Percentiles rank a stretch among this genome's conserved stretches.
Evolutionary conservation across 805 yeast genomes (phyloP).

Genomic region (Wickerhamomyces subpelliculosus): DNA sequence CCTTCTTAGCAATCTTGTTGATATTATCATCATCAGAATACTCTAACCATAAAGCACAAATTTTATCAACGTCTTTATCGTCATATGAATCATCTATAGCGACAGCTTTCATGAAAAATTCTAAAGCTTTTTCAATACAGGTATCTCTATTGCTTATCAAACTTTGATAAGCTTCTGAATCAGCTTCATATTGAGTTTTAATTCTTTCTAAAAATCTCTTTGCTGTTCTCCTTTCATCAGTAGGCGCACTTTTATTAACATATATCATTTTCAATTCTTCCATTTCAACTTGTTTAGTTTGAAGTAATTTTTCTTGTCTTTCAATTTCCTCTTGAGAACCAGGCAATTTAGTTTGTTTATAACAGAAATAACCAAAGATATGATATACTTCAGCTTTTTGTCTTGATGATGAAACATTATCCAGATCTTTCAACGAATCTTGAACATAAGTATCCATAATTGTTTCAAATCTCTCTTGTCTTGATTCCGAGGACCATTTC

Average conservation of each 20-base stretch:
- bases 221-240: slow-evolving; percentile 45
- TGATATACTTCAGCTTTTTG: slow-evolving; percentile 43
- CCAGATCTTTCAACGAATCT: slow-evolving; percentile 17
- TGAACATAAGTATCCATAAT: slow-evolving; percentile 54
- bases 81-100: slow-evolving; percentile 34
- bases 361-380: slow-evolving; percentile 68
- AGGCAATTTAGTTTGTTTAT: slow-evolving; percentile 46
- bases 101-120: slow-evolving; percentile 53
- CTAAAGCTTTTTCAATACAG: slow-evolving; percentile 48
- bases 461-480: slow-evolving; percentile 55
- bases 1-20: slow-evolving; percentile 32
- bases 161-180: slow-evolving; percentile 36
- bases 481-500: slow-evolving; percentile 66
- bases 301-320: slow-evolving; percentile 33
- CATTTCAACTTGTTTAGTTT: slow-evolving; percentile 38
- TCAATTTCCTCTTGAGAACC: slow-evolving; percentile 37
- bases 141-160: slow-evolving; percentile 30
- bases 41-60: slow-evolving; percentile 81
- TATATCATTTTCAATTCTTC: slow-evolving; percentile 40
- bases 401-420: slow-evolving; percentile 13
- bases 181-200: slow-evolving; percentile 40
- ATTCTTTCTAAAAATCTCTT: slow-evolving; percentile 44
- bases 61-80: slow-evolving; percentile 60
- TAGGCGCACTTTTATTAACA: slow-evolving; percentile 31
- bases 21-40: slow-evolving; percentile 39